Percentiles rank a stretch among this genome's conserved stretches.
Conservation (phyloP, 495 filamentous ascomycete species). For the Podospora tetraspora region DNA sequence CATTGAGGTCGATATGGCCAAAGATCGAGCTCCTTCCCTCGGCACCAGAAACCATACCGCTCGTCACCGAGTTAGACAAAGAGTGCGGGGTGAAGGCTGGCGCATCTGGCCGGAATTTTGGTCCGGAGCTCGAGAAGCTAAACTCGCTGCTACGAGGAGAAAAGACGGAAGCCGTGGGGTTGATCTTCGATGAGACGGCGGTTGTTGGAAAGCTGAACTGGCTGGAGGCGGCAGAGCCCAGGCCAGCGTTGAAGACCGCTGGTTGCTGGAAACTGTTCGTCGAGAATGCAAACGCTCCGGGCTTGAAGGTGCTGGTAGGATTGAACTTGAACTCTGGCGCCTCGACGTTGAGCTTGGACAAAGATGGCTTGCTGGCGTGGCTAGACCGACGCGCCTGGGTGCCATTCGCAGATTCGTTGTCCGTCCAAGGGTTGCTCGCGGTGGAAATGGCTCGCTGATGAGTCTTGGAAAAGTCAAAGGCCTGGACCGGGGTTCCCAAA, state of each 20-base stretch:
- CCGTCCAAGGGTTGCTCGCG: constrained; percentile 48
- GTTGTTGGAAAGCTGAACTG: constrained; percentile 38
- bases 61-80: constrained; percentile 36
- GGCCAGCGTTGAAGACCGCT: constrained; percentile 30
- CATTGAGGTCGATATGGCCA: constrained; percentile 60
- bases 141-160: constrained; percentile 65
- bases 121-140: constrained; percentile 62
- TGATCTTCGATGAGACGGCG: constrained; percentile 47
- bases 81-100: constrained; percentile 68
- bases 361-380: constrained; percentile 61
- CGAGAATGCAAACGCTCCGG: constrained; percentile 52
- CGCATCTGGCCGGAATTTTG: constrained; percentile 75
- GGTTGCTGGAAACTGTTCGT: constrained; percentile 46
- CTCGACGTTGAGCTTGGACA: constrained; percentile 76
- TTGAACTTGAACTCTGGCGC: constrained; percentile 86
- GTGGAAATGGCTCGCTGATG: constrained; percentile 41
- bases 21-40: constrained; percentile 58
- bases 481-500: constrained; percentile 54
- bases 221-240: constrained; percentile 32
- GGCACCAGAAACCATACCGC: constrained; percentile 30
- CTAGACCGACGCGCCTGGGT: constrained; percentile 29
- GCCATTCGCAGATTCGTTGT: constrained; percentile 32
- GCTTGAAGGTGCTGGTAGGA: constrained; percentile 55
- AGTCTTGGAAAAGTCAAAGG: constrained; percentile 35
- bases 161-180: constrained; percentile 65